These are phyloP conservation scores for Backusella macrospora DNA, from an alignment of 192 early-diverging fungal genomes.

Conservation along the genomic window DNA sequence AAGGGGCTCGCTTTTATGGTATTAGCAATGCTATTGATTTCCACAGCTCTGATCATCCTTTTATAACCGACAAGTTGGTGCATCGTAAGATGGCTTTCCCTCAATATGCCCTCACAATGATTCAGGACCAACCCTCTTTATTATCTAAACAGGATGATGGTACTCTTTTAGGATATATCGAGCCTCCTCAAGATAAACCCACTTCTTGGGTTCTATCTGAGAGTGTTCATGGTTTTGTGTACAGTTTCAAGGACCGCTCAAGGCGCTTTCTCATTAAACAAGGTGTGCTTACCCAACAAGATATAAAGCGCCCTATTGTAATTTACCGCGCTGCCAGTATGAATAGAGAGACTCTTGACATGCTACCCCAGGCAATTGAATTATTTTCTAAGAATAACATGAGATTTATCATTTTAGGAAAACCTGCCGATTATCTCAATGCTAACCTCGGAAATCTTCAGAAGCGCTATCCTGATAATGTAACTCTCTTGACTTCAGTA, in stretches of 20 bases:
- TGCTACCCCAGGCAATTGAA: slow-evolving; percentile 9
- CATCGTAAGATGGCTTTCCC: slow-evolving; percentile 47
- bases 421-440: slow-evolving; percentile 15
- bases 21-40: slow-evolving; percentile 59
- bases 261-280: slow-evolving; percentile 48
- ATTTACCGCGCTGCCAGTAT: slow-evolving; percentile 57
- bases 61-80: slow-evolving; percentile 44
- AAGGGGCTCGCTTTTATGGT: slow-evolving; percentile 51
- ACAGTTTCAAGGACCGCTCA: slow-evolving; percentile 48
- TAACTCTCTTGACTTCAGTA: slow-evolving; percentile 35
- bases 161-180: neutral
- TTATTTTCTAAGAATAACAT: slow-evolving; percentile 43
- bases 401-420: slow-evolving; percentile 38
- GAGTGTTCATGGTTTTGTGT: slow-evolving; percentile 25
- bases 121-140: slow-evolving; percentile 16
- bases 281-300: slow-evolving; percentile 41
- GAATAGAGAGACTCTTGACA: slow-evolving; percentile 46
- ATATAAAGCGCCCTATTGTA: slow-evolving; percentile 47
- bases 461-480: slow-evolving; percentile 30
- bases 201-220: slow-evolving; percentile 19
- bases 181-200: neutral
- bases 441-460: slow-evolving; percentile 1
- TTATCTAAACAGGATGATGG: slow-evolving; percentile 6
- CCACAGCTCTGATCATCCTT: slow-evolving; percentile 39
- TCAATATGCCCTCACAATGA: slow-evolving; percentile 31